Base-by-base conservation (phyloP, 75 land plant species). In the Ceratopteris richardii region DNA sequence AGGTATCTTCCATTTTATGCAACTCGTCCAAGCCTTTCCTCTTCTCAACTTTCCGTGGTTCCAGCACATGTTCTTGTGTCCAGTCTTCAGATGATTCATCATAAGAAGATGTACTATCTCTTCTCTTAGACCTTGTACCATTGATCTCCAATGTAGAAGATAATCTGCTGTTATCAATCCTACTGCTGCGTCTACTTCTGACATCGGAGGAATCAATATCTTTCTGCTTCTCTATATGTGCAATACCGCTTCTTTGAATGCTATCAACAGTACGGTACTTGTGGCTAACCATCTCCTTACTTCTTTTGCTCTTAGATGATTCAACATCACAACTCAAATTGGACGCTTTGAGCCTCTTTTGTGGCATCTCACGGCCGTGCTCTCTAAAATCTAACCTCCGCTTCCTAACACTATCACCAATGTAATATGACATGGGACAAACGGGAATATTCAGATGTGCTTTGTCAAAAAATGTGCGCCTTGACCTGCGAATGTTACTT, bases 11-110 rank as follows among this genome's bases (percentile, higher is more conserved):
- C 2, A 4, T 52, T 13, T 23, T 4, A 21, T 52, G 29, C 23
- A 52, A 26, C 54, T 52, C 54, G 16, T 52, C 54, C 54, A 52
- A 26, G 23, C 54, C 25, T 28, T 26, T 52, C 54, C 54, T 52
- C 29, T 52, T 52, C 27, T 52, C 54, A 24, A 24, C 27, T 52
- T 52, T 52, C 4, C 54, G 54, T 23, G 54, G 54, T 23, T 52
- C 54, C 24, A 19, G 7, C 25, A 52, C 24, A 52, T 52, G 54
- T 24, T 52, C 54, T 26, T 52, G 29, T 22, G 54, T 52, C 54
- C 54, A 52, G 23, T 26, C 54, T 19, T 52, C 28, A 4, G 25
- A 24, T 19, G 13, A 23, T 2, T 52, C 54, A 4, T 52, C 28
- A 12, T 26, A 2, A 52, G 14, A 24, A 24, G 24, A 23, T 4